Evolutionary conservation across 768 basidiomycete species (phyloP), one percentile per base, ranked within the genome.

Genomic region (Sporobolomyces roseus): DNA sequence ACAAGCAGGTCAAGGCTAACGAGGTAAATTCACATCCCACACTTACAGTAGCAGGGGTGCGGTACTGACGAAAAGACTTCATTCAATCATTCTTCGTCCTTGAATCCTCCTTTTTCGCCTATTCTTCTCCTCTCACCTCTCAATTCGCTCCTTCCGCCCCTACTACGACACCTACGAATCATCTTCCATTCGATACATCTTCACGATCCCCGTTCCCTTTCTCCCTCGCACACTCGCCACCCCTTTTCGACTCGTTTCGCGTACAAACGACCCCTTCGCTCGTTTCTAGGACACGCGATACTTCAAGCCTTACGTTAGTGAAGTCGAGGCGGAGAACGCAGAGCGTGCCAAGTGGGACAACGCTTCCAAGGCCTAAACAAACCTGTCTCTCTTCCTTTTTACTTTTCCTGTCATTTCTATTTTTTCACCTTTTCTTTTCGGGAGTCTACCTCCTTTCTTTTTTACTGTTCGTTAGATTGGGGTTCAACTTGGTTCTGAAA

Each of bases 271-370:
- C n/a, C n/a, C n/a, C n/a, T n/a, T n/a, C n/a, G n/a, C n/a, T n/a
- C n/a, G n/a, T n/a, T n/a, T n/a, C n/a, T n/a, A 97, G 94, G 94
- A 98, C 78, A 79, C 84, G 71, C 89, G 92, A 66, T 98, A 96
- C 84, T 86, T 98, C 75, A 84, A 82, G 70, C 88, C 90, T 33
- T 84, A 88, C 78, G 85, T 98, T 46, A 74, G 82, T 67, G 84
- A 87, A 49, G 88, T 94, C 70, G 80, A 81, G 74, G 83, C 82
- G 72, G 93, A 97, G 81, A 83, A 88, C 46, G 78, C 81, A 33
- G 94, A 97, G 83, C 85, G 92, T 75, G 78, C 75, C 38, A 81
- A 82, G 65, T 96, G 90, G 90, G 93, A 98, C 81, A 86, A 66
- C 70, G 77, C 74, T 58, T 75, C 43, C 23, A 59, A 50, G 45